These are phyloP conservation scores for Schizophyllum amplum DNA, from an alignment of 1,284 basidiomycete genomes.

Conservation along the genomic window DNA sequence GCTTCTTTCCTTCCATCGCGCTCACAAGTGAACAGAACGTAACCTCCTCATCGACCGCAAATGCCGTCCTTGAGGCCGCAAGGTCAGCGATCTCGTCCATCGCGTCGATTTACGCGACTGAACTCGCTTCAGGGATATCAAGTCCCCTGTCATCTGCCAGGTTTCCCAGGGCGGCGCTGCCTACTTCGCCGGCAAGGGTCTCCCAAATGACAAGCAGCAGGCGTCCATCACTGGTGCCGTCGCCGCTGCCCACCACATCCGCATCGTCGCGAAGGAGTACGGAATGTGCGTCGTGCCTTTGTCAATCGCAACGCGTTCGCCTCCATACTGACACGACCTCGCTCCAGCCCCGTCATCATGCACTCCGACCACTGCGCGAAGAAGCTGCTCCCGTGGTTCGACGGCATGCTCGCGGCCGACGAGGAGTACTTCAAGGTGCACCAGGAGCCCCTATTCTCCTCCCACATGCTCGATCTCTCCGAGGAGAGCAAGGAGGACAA, in stretches of 20 bases:
- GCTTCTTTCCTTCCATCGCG: slow-evolving; percentile 5
- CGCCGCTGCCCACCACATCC: slow-evolving; percentile 91
- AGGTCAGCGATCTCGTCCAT: slow-evolving; percentile 36
- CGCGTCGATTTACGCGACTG: slow-evolving; percentile 1
- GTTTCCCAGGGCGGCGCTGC: slow-evolving; percentile 96
- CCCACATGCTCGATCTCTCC: slow-evolving; percentile 99
- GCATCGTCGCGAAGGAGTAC: slow-evolving; percentile 82
- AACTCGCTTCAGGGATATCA: slow-evolving; percentile 49
- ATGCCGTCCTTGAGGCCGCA: slow-evolving; percentile 84
- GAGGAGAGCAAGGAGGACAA: slow-evolving; percentile 98
- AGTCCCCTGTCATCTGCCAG: slow-evolving; percentile 97
- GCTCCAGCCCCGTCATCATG: slow-evolving; percentile 82
- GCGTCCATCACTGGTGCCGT: slow-evolving; percentile 92
- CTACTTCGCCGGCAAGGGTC: slow-evolving; percentile 96
- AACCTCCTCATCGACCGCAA: slow-evolving; percentile 82
- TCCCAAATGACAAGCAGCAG: slow-evolving; percentile 93
- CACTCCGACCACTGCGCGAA: slow-evolving; percentile 99
- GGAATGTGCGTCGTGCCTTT: slow-evolving; percentile 62
- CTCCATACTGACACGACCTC: background rate
- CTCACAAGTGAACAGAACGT: slow-evolving; percentile 48
- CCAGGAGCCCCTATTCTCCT: slow-evolving; percentile 92
- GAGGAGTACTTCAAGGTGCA: slow-evolving; percentile 90
- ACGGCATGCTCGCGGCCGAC: slow-evolving; percentile 97
- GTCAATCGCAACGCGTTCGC: background rate
- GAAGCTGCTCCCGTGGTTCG: slow-evolving; percentile 99